A percentile compares a stretch with the other conserved stretches of the same genome.
phyloP scores from a whole-genome alignment of 2,329 filamentous ascomycete genomes.

The Verticillium longisporum region DNA sequence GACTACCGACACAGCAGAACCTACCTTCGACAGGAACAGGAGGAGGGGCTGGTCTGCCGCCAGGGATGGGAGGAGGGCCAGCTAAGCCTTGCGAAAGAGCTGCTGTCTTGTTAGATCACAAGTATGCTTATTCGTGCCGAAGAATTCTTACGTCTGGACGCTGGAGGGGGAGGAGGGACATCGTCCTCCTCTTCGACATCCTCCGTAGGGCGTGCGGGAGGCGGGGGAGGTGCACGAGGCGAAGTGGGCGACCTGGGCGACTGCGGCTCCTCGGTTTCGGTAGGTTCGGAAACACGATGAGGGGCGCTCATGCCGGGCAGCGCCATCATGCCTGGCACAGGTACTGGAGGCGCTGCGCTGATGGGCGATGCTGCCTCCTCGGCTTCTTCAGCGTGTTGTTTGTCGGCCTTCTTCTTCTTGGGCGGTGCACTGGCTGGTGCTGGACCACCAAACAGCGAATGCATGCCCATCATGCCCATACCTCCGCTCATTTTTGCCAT shows the following conservation, averaged over 20 bases:
- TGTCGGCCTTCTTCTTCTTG: constrained; percentile 49
- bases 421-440: constrained; percentile 22
- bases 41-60: constrained; percentile 47
- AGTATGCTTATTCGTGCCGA: constrained; percentile 5
- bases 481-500: constrained; percentile 99
- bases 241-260: constrained; percentile 24
- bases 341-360: constrained; percentile 44
- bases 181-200: constrained; percentile 39
- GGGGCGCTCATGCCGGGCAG: constrained; percentile 67
- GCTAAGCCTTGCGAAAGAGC: constrained; percentile 23
- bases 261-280: constrained; percentile 41
- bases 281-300: constrained; percentile 34
- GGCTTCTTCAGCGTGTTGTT: constrained; percentile 27
- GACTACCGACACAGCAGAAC: constrained; percentile 19
- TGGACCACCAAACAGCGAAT: constrained; percentile 76
- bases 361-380: constrained; percentile 37
- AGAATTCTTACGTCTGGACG: constrained; percentile 5
- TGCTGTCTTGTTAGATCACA: constrained; percentile 20
- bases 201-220: constrained; percentile 41
- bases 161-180: constrained; percentile 12
- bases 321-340: constrained; percentile 47
- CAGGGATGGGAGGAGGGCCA: constrained; percentile 38
- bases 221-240: constrained; percentile 29
- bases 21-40: constrained; percentile 56
- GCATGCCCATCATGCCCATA: constrained; percentile 98